Percentiles rank a stretch among this genome's conserved stretches.
phyloP scores from a whole-genome alignment of 2,329 filamentous ascomycete genomes.

The Ceratocystis ficicola region DNA sequence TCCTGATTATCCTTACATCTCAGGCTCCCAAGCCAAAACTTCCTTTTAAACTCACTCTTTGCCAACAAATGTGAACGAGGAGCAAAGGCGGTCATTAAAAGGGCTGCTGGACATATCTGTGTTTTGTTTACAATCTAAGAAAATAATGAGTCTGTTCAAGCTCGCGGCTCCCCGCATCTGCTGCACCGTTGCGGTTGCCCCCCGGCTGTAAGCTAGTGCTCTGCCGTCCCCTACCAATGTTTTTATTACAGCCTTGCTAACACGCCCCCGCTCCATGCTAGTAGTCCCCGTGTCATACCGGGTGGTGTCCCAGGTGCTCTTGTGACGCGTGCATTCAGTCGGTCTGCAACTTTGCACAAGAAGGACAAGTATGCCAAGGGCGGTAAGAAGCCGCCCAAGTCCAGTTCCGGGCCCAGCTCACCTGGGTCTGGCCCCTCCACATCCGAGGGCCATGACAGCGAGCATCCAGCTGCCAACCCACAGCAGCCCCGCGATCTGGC shows the following conservation, averaged over 20 bases:
- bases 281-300: neutral
- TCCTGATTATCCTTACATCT: neutral
- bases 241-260: neutral
- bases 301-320: neutral
- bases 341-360: slow-evolving; percentile 28
- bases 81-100: too few relatives aligned
- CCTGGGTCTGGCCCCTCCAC: slow-evolving; percentile 24
- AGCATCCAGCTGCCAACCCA: slow-evolving; percentile 29
- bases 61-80: too few relatives aligned
- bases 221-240: neutral
- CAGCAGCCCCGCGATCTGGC: slow-evolving; percentile 40
- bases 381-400: slow-evolving; percentile 22
- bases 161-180: slow-evolving; percentile 5
- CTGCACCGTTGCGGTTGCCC: neutral
- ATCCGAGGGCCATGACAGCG: slow-evolving; percentile 24
- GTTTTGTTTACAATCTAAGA: neutral
- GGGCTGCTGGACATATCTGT: too few relatives aligned
- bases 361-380: slow-evolving; percentile 27
- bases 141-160: slow-evolving; percentile 16
- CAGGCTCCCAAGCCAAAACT: neutral
- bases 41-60: neutral
- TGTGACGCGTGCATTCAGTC: slow-evolving; percentile 27
- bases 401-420: slow-evolving; percentile 22
- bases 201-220: slow-evolving; percentile 12
- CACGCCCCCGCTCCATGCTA: neutral